These are phyloP conservation scores for Fusarium sp. DNA, from an alignment of 2,329 filamentous ascomycete species.

Conservation along the genomic window DNA sequence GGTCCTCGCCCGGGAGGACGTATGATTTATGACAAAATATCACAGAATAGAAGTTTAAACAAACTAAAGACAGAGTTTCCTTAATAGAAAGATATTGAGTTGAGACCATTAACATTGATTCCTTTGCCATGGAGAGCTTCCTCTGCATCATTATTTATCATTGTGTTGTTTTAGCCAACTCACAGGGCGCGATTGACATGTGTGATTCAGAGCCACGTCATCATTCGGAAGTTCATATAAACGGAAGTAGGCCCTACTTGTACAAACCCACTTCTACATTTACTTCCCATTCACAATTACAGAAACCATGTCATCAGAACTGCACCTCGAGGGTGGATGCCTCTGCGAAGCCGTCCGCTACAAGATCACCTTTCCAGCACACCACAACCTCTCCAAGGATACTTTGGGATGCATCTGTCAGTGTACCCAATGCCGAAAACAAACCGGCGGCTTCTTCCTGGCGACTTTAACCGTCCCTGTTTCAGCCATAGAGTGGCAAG, in stretches of 20 bases:
- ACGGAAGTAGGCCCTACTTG: too few species aligned
- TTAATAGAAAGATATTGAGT: not conserved
- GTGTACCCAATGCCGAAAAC: constrained; percentile 23
- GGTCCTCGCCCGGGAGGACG: fast-evolving
- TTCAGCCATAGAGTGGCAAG: not conserved
- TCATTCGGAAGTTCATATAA: not conserved
- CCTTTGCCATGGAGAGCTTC: not conserved
- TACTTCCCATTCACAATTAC: fast-evolving
- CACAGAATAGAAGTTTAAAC: not conserved
- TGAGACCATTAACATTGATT: not conserved
- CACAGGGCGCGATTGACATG: constrained; percentile 5
- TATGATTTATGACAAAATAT: not conserved
- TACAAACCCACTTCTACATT: too few species aligned
- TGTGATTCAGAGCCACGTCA: not conserved
- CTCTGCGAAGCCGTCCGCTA: constrained; percentile 11
- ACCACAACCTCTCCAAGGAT: not conserved
- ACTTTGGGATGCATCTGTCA: constrained; percentile 5
- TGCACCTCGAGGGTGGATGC: not conserved
- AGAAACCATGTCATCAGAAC: not conserved
- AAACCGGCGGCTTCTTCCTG: constrained; percentile 14
- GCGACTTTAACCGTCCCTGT: not conserved
- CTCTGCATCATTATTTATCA: not conserved
- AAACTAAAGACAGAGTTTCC: too few species aligned
- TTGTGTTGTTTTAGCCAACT: too few species aligned
- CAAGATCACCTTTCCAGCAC: not conserved